Evolutionary conservation across 202 grass and related monocot genomes (phyloP).

Genomic region (Panicum hallii): DNA sequence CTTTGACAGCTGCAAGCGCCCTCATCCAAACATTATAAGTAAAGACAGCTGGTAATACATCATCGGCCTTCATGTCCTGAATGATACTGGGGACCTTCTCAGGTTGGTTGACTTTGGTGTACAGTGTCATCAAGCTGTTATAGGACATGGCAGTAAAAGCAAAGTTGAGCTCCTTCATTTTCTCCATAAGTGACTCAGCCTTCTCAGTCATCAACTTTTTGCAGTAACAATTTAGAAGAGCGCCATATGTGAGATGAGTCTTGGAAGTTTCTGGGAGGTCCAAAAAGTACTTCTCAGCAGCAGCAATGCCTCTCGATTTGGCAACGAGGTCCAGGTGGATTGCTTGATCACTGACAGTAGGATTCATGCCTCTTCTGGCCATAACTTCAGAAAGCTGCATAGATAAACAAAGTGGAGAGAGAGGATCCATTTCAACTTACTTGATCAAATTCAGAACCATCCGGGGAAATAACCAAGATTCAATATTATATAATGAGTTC

Average conservation of each 20-base stretch:
- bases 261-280: slow-evolving; percentile 89
- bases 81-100: slow-evolving; percentile 80
- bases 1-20: slow-evolving; percentile 65
- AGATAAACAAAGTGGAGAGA: slow-evolving; percentile 7
- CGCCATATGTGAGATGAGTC: slow-evolving; percentile 87
- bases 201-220: slow-evolving; percentile 75
- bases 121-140: slow-evolving; percentile 94
- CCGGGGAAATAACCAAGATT: neutral
- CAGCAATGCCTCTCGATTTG: slow-evolving; percentile 76
- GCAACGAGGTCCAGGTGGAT: slow-evolving; percentile 82
- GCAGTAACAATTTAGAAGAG: slow-evolving; percentile 95
- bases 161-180: slow-evolving; percentile 93
- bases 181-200: slow-evolving; percentile 75
- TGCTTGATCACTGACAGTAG: slow-evolving; percentile 86
- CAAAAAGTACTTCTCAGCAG: slow-evolving; percentile 94
- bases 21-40: slow-evolving; percentile 99
- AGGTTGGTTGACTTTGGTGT: slow-evolving; percentile 70
- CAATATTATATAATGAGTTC: slow-evolving; percentile 12
- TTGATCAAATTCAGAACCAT: neutral
- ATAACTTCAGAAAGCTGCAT: slow-evolving; percentile 77
- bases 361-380: slow-evolving; percentile 86
- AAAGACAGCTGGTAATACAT: slow-evolving; percentile 77
- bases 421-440: slow-evolving; percentile 3
- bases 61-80: slow-evolving; percentile 84
- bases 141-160: slow-evolving; percentile 87